Base-by-base conservation (phyloP, 352 stramenopile species). In the Pythium dissotocum region DNA sequence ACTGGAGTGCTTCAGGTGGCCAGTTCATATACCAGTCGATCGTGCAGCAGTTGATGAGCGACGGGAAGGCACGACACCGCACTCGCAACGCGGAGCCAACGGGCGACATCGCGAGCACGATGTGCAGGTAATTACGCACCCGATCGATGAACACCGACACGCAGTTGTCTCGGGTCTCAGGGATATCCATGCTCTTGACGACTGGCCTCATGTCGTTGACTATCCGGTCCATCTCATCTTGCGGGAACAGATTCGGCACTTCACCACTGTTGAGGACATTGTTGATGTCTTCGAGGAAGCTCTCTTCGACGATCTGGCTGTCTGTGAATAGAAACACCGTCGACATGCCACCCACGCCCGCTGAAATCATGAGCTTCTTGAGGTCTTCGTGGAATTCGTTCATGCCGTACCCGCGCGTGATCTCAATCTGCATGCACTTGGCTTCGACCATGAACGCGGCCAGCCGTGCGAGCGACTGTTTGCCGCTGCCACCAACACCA, bases 1-100 rank as follows among this genome's bases (percentile, higher is more conserved):
- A 97, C 44, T 97, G 76, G 7, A 99, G 77, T 2, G 96, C 96
- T 44, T 96, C 87, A 32, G 90, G 83, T 0, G 96, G 95, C 96
- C 96, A 99, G 46, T 95, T 93, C 79, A 98, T 97, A 75, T 94
- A 95, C 94, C 95, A 99, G 70, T 98, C 95, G 61, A 98, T 98
- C 0, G 95, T 98, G 57, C 91, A 98, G 73, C 94, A 98, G 71
- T 98, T 98, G 60, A 99, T 98, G 3, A 98, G 75, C 13, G 93
- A 98, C 2, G 95, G 95, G 62, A 99, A 98, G 5, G 97, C 90
- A 4, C 96, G 83, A 64, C 95, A 99, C 0, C 94, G 88, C 8
- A 98, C 79, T 36, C 96, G 89, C 13, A 99, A 73, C 1, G 91
- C 86, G 9, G 97, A 97, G 1, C 96, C 95, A 1, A 98, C 94